Conservation (phyloP, 352 stramenopile species). For the Elongisporangium prolatum region DNA sequence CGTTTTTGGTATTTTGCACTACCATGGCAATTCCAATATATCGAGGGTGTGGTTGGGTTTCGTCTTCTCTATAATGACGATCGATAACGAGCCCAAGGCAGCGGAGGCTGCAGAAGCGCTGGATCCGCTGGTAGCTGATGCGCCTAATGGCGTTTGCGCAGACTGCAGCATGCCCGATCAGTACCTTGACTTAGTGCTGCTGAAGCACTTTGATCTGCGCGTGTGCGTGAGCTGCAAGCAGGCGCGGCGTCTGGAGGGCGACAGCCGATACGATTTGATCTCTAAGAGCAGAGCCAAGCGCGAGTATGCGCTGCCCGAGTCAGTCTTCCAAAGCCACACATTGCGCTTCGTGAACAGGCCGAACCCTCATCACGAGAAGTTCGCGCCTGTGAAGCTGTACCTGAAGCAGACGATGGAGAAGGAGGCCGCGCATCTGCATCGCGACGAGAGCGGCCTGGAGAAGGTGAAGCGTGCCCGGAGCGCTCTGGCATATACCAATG, state of each 20-base stretch:
- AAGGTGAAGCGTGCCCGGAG: conserved; percentile 40
- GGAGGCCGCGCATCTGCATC: conserved; percentile 50
- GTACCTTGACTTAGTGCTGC: conserved; percentile 42
- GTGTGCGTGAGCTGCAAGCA: conserved; percentile 70
- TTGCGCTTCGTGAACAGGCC: conserved; percentile 45
- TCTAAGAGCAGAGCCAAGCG: conserved; percentile 48
- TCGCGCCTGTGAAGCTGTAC: conserved; percentile 64
- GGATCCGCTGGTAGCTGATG: no score
- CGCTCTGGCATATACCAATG: conserved; percentile 39
- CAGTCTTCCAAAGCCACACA: conserved; percentile 30
- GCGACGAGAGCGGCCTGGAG: conserved; percentile 32
- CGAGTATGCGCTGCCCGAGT: conserved; percentile 62
- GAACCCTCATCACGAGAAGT: conserved; percentile 62
- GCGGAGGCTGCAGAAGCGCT: no score
- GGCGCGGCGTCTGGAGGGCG: conserved; percentile 33
- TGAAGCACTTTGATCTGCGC: conserved; percentile 43
- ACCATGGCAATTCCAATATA: no score
- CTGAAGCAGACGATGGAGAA: conserved; percentile 43
- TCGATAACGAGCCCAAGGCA: no score
- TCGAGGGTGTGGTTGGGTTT: no score
- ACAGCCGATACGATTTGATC: conserved; percentile 55
- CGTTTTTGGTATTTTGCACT: no score
- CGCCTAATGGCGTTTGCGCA: conserved; percentile 26
- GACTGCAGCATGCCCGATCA: conserved; percentile 47
- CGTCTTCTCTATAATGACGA: no score